Base-by-base conservation (phyloP, 140 eudicot species). In the Artemisia princeps region DNA sequence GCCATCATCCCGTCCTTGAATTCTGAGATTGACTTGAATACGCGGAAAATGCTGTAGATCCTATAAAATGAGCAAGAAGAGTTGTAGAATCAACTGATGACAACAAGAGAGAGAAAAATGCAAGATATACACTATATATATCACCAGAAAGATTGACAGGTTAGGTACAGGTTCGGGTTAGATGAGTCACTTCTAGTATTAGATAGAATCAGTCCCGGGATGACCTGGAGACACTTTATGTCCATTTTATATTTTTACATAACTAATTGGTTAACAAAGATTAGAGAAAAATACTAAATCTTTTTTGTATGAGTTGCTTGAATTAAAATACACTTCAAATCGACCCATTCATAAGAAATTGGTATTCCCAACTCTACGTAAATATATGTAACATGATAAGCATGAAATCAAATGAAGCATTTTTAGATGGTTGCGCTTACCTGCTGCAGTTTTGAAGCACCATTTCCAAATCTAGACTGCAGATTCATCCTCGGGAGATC, bases 11-110 rank as follows among this genome's bases (percentile, higher is more conserved):
- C 49, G 70, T 60, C 73, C 79, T 74, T 78, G 86, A 52, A 88
- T 70, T 65, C 74, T 83, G 23, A 92, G 80, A 55, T 77, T 86
- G 51, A 83, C 90, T 69, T 83, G 95, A 54, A 88, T 62, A 60
- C 84, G 86, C 30, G 98, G 98, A 68, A 88, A 91, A 64, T 69
- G 81, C 49, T 80, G 96, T 72, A 91, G 64, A 72, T 91, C 96
- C 98, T 91, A 51, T 54, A 14, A 40, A 49, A 59, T 48, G 9
- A 61, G 13, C 65, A 61, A 71, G 48, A 64, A 49, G 26, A 50
- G 61, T 23, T 50, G 70, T 12, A 15, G 28, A 40, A 71, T 44
- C 65, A 44, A 42, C 64, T 33, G 16, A 49, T 57, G 68, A 37
- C 60, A 60, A 71, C 55, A 44, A 10, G 51, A 30, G 61, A 61